Conservation (phyloP, 805 yeast species). For the Diddensiella transvaalensis region DNA sequence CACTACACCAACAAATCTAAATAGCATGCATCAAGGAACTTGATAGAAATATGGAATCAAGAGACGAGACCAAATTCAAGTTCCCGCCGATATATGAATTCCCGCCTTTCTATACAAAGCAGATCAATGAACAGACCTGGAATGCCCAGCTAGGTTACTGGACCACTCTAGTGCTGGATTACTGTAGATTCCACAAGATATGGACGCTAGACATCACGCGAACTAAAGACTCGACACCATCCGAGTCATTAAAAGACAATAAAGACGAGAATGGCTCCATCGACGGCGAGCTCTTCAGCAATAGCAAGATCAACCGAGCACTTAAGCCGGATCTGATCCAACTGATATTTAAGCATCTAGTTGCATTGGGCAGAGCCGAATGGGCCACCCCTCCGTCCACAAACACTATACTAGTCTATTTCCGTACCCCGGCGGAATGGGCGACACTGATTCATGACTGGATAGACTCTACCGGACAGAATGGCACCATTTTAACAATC, state of each 20-base stretch:
- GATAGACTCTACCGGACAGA: slow-evolving; percentile 77
- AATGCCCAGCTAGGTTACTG: slow-evolving; percentile 76
- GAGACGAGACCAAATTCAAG: slow-evolving; percentile 13
- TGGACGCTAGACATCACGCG: slow-evolving; percentile 47
- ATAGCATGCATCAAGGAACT: too few relatives aligned
- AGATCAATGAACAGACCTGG: slow-evolving; percentile 77
- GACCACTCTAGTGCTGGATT: slow-evolving; percentile 60
- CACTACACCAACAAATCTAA: too few relatives aligned
- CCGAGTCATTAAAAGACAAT: too few relatives aligned
- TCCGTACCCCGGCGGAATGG: slow-evolving; percentile 72
- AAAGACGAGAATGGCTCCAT: slow-evolving; percentile 12
- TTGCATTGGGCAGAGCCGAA: slow-evolving; percentile 53
- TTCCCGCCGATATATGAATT: slow-evolving; percentile 62
- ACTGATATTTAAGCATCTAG: slow-evolving; percentile 57
- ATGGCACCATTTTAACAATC: slow-evolving; percentile 70
- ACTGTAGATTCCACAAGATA: slow-evolving; percentile 52
- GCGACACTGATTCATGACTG: slow-evolving; percentile 57
- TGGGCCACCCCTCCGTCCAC: slow-evolving; percentile 36
- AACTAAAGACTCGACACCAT: slow-evolving; percentile 28
- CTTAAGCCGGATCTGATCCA: slow-evolving; percentile 52
- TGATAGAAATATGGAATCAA: too few relatives aligned
- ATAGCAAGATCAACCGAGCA: slow-evolving; percentile 34
- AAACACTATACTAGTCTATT: slow-evolving; percentile 45
- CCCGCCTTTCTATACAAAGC: slow-evolving; percentile 90
- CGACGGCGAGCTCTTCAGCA: slow-evolving; percentile 27